phyloP scores from a whole-genome alignment of 177 flowering plant genomes.

The Vitis hybrid region DNA sequence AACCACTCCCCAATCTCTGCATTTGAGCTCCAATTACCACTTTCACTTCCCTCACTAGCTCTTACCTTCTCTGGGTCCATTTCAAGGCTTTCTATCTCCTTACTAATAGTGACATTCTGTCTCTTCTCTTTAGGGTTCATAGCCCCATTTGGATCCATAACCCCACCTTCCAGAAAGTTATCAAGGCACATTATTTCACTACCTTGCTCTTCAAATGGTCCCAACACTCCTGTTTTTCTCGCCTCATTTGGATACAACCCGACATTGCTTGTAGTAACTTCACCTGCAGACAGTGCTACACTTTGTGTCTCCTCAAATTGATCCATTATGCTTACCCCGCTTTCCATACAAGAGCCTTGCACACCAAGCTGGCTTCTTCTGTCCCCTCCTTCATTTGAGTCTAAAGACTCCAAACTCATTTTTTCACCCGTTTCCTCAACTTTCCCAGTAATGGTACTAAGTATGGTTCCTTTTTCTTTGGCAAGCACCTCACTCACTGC shows the following conservation, averaged over 20 bases:
- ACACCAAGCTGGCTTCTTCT: too few species aligned
- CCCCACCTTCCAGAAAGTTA: conserved; percentile 9
- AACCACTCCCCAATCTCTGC: conserved; percentile 3
- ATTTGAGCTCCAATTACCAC: conserved; percentile 4
- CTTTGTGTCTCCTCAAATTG: conserved; percentile 2
- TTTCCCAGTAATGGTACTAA: neutral
- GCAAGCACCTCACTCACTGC: too few species aligned
- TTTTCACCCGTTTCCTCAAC: neutral
- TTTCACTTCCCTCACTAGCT: conserved; percentile 7
- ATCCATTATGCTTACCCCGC: neutral
- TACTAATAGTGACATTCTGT: conserved; percentile 2
- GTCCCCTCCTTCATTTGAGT: too few species aligned
- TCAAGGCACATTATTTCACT: conserved; percentile 20
- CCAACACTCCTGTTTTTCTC: conserved; percentile 16
- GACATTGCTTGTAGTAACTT: neutral
- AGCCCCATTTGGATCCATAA: conserved; percentile 10
- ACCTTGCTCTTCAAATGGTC: conserved; percentile 32
- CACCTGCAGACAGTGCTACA: neutral
- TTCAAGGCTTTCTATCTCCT: neutral
- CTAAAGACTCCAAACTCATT: neutral
- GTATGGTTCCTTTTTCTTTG: neutral
- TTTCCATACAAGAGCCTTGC: neutral
- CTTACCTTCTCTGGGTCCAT: neutral
- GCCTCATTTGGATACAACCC: conserved; percentile 1
- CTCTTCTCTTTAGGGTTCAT: conserved; percentile 5